Evolutionary conservation across 495 filamentous ascomycete genomes (phyloP).

Genomic region (Immersiella caudata): DNA sequence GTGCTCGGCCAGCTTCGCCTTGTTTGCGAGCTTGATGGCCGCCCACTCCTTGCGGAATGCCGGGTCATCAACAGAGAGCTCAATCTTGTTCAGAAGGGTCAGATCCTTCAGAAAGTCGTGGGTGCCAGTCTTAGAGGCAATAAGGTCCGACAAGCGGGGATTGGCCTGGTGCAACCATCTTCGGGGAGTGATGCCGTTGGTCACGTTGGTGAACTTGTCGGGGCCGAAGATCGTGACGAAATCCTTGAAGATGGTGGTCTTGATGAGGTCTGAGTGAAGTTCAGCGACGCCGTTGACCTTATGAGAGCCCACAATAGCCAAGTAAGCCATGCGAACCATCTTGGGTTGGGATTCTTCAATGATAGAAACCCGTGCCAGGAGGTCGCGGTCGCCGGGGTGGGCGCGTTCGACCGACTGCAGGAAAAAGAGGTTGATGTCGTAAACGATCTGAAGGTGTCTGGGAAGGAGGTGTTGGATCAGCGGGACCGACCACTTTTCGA

Average conservation of each 20-base stretch:
- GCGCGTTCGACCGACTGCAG: constrained; percentile 83
- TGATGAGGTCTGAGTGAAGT: constrained; percentile 94
- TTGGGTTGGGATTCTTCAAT: constrained; percentile 98
- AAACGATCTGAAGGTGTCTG: constrained; percentile 95
- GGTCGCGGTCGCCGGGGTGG: constrained; percentile 86
- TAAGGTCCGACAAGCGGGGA: constrained; percentile 86
- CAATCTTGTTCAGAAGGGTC: constrained; percentile 79
- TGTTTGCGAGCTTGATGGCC: constrained; percentile 75
- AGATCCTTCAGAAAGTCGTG: constrained; percentile 86
- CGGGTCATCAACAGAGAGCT: constrained; percentile 78
- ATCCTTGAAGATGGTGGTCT: constrained; percentile 98
- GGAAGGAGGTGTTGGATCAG: constrained; percentile 90
- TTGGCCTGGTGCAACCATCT: constrained; percentile 98
- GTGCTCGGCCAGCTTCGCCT: constrained; percentile 80
- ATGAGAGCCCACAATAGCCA: constrained; percentile 96
- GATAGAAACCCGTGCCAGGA: constrained; percentile 84
- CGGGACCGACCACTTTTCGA: constrained; percentile 98
- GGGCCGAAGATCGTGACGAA: constrained; percentile 92
- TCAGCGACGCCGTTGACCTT: constrained; percentile 99
- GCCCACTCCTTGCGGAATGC: constrained; percentile 89
- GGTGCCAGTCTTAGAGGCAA: constrained; percentile 83
- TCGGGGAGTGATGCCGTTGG: constrained; percentile 93
- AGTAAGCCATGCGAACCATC: constrained; percentile 95
- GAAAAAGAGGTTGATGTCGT: constrained; percentile 96
- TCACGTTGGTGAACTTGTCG: constrained; percentile 98